Evolutionary conservation across 768 basidiomycete species (phyloP), one percentile per base, ranked within the genome.

Genomic region (Neoboletus subvelutipes): DNA sequence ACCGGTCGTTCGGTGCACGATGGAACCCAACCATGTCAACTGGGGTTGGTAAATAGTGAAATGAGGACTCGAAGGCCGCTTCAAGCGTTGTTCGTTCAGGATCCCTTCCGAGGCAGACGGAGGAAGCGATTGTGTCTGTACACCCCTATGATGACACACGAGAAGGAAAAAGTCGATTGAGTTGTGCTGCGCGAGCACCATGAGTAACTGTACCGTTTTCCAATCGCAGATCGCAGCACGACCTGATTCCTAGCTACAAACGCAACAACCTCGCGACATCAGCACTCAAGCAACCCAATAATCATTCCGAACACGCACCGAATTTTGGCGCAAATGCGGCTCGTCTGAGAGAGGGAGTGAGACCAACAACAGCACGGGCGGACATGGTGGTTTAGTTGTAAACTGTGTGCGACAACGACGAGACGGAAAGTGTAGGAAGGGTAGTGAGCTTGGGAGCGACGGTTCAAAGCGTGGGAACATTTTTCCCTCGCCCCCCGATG

Each of bases 31-130:
- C 92, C 92, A 96, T 36, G 96, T 98, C 46, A 98, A 74, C 75
- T 98, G 92, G 2, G 89, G 90, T 68, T 95, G 88, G 77, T 99
- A 99, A 75, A 99, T 98, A 54, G 94, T 94, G 70, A 94, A 90
- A 73, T 98, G 95, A 10, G 97, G 97, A 66, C 89, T 91, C 59
- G 82, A 90, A 18, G 97, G 96, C n/a, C 97, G 88, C 48, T 78
- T 78, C 49, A 92, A 75, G 61, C 97, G 90, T 73, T 98, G 95
- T 63, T 82, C 73, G 80, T 98, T 96, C 65, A 98, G 78, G 60
- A 94, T 88, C 5, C 77, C 79, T 36, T 76, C 69, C 11, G 78
- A 75, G 0, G 83, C 80, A 0, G 85, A 77, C 1, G 88, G 78
- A 1, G 86, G 77, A 3, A 90, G 60, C 0, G 89, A 86, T 66